A percentile compares a stretch with the other conserved stretches of the same genome.
These are phyloP conservation scores for Gynostemma pentaphyllum DNA, from an alignment of 306 rosid species.

Conservation along the genomic window DNA sequence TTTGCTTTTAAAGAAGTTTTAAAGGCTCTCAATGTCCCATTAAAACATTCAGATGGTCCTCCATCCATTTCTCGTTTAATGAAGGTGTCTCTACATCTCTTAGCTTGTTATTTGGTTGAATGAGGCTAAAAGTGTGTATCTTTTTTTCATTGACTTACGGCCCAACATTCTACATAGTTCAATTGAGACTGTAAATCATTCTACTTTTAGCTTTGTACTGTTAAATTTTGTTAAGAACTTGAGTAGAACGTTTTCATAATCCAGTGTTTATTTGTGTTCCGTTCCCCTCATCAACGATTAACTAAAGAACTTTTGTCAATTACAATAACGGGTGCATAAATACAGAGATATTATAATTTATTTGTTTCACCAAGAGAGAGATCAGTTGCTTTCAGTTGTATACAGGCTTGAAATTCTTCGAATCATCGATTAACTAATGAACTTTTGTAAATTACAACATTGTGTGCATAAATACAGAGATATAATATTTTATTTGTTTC, in stretches of 20 bases:
- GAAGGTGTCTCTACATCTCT: not conserved
- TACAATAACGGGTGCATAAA: too few relatives aligned
- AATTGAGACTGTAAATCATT: conserved; percentile 3
- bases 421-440: too few relatives aligned
- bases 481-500: not conserved
- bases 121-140: not conserved
- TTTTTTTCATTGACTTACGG: not conserved
- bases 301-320: too few relatives aligned
- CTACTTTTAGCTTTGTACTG: not conserved
- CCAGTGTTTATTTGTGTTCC: not conserved
- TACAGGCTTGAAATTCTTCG: too few relatives aligned
- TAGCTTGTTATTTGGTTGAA: not conserved
- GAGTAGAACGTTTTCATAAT: not conserved
- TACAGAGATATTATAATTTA: too few relatives aligned
- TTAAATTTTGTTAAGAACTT: not conserved
- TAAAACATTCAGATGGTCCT: not conserved
- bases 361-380: too few relatives aligned
- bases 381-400: too few relatives aligned
- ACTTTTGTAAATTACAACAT: not conserved
- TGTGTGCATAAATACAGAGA: conserved; percentile 2
- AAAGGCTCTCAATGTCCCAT: not conserved
- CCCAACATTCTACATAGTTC: not conserved
- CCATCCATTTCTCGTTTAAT: not conserved
- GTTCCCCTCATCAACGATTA: too few relatives aligned
- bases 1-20: not conserved